phyloP scores from a whole-genome alignment of 768 basidiomycete species.

The Crucibulum laeve region DNA sequence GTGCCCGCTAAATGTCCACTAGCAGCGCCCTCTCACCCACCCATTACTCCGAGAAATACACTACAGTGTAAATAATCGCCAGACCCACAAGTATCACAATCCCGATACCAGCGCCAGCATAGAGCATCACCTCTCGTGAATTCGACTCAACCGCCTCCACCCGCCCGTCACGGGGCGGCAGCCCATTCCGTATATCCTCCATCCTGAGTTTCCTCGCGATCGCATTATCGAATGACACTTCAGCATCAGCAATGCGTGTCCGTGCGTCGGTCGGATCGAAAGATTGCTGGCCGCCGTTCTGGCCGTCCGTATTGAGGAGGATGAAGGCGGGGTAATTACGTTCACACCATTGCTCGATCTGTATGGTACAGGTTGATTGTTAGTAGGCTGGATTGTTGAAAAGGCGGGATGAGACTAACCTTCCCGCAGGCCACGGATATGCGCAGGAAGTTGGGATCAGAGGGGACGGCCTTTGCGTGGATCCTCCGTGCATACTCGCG shows the following conservation, averaged over 20 bases:
- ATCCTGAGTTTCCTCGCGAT: constrained; percentile 25
- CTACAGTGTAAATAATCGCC: too few species aligned
- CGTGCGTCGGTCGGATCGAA: constrained; percentile 56
- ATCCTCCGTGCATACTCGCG: constrained; percentile 77
- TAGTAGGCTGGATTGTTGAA: constrained; percentile 2
- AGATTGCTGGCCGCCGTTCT: constrained; percentile 13
- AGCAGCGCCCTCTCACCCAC: too few species aligned
- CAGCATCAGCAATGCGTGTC: constrained; percentile 39
- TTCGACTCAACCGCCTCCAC: too few species aligned
- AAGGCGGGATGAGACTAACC: constrained; percentile 34
- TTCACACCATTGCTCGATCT: constrained; percentile 95
- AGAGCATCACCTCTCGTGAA: too few species aligned
- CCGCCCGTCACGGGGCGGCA: too few species aligned
- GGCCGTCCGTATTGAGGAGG: constrained; percentile 21
- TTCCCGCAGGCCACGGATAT: constrained; percentile 82
- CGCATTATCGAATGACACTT: constrained; percentile 37
- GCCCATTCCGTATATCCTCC: constrained; percentile 19
- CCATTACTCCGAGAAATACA: too few species aligned
- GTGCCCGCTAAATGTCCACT: too few species aligned
- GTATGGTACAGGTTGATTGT: constrained; percentile 3
- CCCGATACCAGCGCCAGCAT: too few species aligned
- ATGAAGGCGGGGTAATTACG: constrained; percentile 94
- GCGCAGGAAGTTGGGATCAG: constrained; percentile 84
- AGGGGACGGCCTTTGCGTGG: constrained; percentile 71
- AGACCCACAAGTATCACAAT: too few species aligned